Evolutionary conservation across 1,284 basidiomycete genomes (phyloP).

Genomic region (Ganoderma leucocontextum): DNA sequence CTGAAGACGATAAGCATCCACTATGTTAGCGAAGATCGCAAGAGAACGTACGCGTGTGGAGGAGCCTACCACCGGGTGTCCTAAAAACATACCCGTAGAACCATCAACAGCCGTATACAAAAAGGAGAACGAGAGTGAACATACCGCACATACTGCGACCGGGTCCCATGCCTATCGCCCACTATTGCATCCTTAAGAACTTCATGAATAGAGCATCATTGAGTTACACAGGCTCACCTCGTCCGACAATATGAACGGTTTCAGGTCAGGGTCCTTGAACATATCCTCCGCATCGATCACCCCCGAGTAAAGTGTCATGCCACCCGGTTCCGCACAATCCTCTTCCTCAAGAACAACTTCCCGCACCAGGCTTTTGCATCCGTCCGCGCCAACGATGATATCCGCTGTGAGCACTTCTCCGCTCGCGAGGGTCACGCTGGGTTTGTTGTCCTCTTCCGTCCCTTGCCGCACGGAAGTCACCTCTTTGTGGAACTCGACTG

Average conservation of each 20-base stretch:
- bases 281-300: constrained; percentile 27
- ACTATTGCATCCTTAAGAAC: constrained; percentile 15
- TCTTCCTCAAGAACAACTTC: constrained; percentile 36
- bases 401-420: constrained; percentile 48
- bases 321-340: constrained; percentile 24
- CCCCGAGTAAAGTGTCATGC: constrained; percentile 33
- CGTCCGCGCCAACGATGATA: constrained; percentile 52
- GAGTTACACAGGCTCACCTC: constrained; percentile 23
- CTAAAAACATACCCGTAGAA: constrained; percentile 18
- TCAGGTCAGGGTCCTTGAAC: constrained; percentile 33
- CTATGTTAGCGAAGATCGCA: not conserved
- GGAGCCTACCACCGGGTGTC: constrained; percentile 37
- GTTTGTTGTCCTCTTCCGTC: constrained; percentile 36
- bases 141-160: constrained; percentile 1
- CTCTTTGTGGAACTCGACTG: constrained; percentile 48
- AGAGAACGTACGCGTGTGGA: not conserved
- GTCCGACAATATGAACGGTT: constrained; percentile 24
- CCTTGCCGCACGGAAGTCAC: constrained; percentile 41
- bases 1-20: constrained; percentile 20
- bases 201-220: not conserved
- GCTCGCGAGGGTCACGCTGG: constrained; percentile 45
- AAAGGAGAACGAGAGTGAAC: not conserved
- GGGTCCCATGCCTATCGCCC: constrained; percentile 36
- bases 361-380: constrained; percentile 43
- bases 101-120: not conserved